Evolutionary conservation across 2,329 filamentous ascomycete genomes (phyloP), one percentile per base, ranked within the genome.

Genomic region (Clonostachys sp.): DNA sequence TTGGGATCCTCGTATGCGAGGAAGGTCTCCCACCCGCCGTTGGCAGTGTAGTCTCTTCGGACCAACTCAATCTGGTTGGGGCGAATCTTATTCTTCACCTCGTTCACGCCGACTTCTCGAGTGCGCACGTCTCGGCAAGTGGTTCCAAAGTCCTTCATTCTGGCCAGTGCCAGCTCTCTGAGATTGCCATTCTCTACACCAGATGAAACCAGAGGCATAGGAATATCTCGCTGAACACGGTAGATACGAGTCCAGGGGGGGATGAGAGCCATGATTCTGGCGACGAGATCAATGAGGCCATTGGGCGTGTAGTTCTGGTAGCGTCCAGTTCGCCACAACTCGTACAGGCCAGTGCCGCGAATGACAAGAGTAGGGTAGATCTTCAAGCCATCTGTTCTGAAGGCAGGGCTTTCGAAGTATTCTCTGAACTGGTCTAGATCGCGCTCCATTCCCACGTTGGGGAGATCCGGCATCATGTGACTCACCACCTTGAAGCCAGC

Each of bases 261-360:
- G 0, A 99, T 87, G 3, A 99, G 77, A 0, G 94, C 94, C 52
- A 99, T 73, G 45, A 99, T 99, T n/a, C 94, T 84, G 5, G 94
- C 95, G 1, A 99, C 91, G 14, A 99, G 82, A 63, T 99, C 94
- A 51, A 99, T 90, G 34, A 99, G 79, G 1, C 89, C 92, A 65
- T 99, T 99, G 5, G 94, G 95, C 0, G 94, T 99, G 69, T 99
- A 99, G 66, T 99, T 99, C 68, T 96, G 94, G 70, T 97, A 99
- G 46, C 94, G 79, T 1, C 94, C 94, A 4, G 94, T 99, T 46
- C 95, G 82, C 94, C 95, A 99, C 17, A 99, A 74, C 69, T 99
- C 94, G 71, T 99, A 99, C 5, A 99, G 75, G 12, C 94, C 94
- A 1, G 94, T 99, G 2, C 94, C 94, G 54, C 94, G 86, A 57